Evolutionary conservation across 345 rosid genomes (phyloP).

Genomic region (Barbarea vulgaris): DNA sequence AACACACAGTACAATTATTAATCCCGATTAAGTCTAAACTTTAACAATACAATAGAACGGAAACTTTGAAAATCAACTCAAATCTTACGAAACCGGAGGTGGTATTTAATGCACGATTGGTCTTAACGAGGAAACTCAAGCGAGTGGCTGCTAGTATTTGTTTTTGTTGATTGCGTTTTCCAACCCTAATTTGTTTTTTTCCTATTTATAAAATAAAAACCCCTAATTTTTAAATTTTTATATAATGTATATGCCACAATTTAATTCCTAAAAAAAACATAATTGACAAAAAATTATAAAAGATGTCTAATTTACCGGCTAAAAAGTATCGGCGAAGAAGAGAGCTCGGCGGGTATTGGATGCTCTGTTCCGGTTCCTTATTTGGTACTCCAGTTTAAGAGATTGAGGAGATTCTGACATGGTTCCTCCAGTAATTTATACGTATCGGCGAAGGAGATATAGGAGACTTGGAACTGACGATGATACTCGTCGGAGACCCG

Average conservation of each 20-base stretch:
- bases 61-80: no score
- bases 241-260: background rate
- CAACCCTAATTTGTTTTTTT: background rate
- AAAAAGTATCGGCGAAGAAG: slow-evolving; percentile 5
- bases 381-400: background rate
- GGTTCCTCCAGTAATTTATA: slow-evolving; percentile 26
- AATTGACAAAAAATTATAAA: background rate
- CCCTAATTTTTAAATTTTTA: background rate
- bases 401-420: slow-evolving; percentile 22
- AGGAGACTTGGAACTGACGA: background rate
- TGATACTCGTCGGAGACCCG: slow-evolving; percentile 14
- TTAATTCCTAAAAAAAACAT: background rate
- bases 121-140: background rate
- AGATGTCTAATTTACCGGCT: background rate
- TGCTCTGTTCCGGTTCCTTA: slow-evolving; percentile 8
- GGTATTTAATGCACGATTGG: background rate
- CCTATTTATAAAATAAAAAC: background rate
- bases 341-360: background rate
- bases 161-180: background rate
- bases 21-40: background rate
- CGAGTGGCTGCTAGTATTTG: background rate
- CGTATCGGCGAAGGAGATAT: slow-evolving; percentile 24
- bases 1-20: background rate
- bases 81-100: background rate
- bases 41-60: background rate